A percentile compares a stretch with the other conserved stretches of the same genome.
These are phyloP conservation scores for Andrographis paniculata DNA, from an alignment of 305 asterid genomes.

Conservation along the genomic window DNA sequence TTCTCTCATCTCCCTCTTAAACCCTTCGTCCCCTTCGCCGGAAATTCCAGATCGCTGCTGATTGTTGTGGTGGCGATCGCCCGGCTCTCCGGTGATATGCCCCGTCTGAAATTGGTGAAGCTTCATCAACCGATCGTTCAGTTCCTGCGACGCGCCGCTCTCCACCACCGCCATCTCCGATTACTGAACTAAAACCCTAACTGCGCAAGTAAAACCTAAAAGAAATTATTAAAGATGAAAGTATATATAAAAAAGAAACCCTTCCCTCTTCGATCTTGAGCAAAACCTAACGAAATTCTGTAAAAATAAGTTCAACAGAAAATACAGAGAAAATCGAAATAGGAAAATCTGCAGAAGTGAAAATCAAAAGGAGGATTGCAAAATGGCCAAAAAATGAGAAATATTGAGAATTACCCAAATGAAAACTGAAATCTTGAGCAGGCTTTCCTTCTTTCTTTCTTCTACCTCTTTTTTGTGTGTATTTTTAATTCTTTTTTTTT, in stretches of 20 bases:
- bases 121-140: slow-evolving; percentile 6
- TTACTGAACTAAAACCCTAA: slow-evolving; percentile 4
- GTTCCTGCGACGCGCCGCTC: slow-evolving; percentile 14
- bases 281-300: too few species aligned
- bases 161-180: slow-evolving; percentile 20
- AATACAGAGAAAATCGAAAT: not conserved
- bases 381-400: too few species aligned
- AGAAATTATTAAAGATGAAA: not conserved
- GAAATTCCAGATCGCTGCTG: slow-evolving; percentile 3
- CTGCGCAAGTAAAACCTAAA: not conserved
- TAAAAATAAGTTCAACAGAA: too few species aligned
- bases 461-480: too few species aligned
- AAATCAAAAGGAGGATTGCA: too few species aligned
- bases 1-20: slow-evolving; percentile 23
- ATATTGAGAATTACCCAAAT: slow-evolving; percentile 5
- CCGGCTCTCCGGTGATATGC: slow-evolving; percentile 6
- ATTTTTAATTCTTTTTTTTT: not conserved
- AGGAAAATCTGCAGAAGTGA: too few species aligned
- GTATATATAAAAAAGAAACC: not conserved
- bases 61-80: slow-evolving; percentile 4
- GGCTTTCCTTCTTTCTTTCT: too few species aligned
- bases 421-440: too few species aligned
- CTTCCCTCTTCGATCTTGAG: too few species aligned
- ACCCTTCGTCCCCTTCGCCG: slow-evolving; percentile 15
- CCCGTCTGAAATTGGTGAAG: slow-evolving; percentile 12